Evolutionary conservation across 1,284 basidiomycete genomes (phyloP), one percentile per base, ranked within the genome.

Genomic region (Mycosarcoma mackinlayi): DNA sequence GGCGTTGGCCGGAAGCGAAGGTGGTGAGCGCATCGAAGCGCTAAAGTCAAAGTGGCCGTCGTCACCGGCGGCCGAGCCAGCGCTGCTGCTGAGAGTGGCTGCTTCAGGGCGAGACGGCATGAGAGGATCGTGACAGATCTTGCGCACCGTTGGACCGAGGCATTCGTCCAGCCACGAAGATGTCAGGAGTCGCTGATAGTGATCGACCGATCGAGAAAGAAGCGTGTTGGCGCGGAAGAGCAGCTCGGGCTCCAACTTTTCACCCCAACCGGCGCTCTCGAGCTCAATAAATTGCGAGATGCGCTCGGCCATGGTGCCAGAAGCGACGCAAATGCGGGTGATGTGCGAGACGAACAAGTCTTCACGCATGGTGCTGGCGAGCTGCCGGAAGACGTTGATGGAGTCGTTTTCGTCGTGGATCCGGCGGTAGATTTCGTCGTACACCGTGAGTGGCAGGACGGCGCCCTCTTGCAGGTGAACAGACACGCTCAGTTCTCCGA

Each of bases 171-270:
- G 59, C 77, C 77, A 79, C 6, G 66, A 56, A 1, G 52, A 42
- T 18, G 75, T 73, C 23, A 66, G 70, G 14, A 70, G 48, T 14
- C 76, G 50, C 51, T 79, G 77, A 30, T 69, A 76, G 34, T 73
- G 67, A 23, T 79, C 77, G 18, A 79, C 52, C 8, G 73, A 73
- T 13, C 77, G 63, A n/a, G 70, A 74, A 9, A 79, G 53, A 8
- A 74, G 59, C 21, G 77, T 74, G 55, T 79, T 77, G 48, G 73
- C 73, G 44, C 76, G 62, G 66, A 79, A 79, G 34, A 79, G 70
- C 27, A 79, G 52, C 57, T 75, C 68, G 9, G 62, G 67, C 31
- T 77, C 66, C 40, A 64, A 48, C 63, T 53, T 55, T 16, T 71
- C 64, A 25, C 63, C 61, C 59, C 68, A 64, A 14, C 40, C 55